Percentiles rank a stretch among this genome's conserved stretches.
These are phyloP conservation scores for Candolleomyces eurysporus DNA, from an alignment of 768 basidiomycete genomes.

Conservation along the genomic window DNA sequence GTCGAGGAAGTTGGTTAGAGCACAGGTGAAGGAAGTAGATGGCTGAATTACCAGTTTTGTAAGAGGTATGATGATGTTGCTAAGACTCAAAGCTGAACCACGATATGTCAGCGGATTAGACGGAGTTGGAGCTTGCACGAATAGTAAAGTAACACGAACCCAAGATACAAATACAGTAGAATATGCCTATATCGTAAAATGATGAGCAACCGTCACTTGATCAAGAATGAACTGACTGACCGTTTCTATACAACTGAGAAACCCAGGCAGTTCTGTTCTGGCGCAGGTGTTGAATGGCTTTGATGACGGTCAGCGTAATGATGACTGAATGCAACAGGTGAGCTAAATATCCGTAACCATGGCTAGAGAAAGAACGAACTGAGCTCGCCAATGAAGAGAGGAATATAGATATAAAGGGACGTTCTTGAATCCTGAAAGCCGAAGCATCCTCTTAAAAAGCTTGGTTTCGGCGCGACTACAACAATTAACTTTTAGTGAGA, in stretches of 20 bases:
- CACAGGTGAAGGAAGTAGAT: too few relatives aligned
- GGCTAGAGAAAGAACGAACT: not conserved
- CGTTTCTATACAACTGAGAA: conserved; percentile 9
- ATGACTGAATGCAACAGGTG: conserved; percentile 3
- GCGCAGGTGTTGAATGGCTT: conserved; percentile 7
- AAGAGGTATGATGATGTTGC: conserved; percentile 3
- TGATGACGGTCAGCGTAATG: conserved; percentile 6
- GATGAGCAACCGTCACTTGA: not conserved
- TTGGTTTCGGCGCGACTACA: conserved; percentile 6
- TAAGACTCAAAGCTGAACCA: not conserved
- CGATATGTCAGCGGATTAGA: not conserved
- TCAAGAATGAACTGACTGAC: not conserved
- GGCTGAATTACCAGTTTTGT: conserved; percentile 2
- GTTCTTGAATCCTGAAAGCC: not conserved
- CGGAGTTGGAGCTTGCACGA: not conserved
- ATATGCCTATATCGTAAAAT: not conserved
- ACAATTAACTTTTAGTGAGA: not conserved
- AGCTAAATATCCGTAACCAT: not conserved
- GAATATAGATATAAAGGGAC: conserved; percentile 6
- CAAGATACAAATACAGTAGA: conserved; percentile 5
- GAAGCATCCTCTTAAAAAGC: conserved; percentile 5
- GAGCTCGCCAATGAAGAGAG: conserved; percentile 3
- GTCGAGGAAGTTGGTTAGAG: not conserved
- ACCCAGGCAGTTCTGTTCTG: conserved; percentile 3
- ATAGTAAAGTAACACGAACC: not conserved